Conservation (phyloP, 2,329 filamentous ascomycete genomes). For the Ophiostoma piceae region DNA sequence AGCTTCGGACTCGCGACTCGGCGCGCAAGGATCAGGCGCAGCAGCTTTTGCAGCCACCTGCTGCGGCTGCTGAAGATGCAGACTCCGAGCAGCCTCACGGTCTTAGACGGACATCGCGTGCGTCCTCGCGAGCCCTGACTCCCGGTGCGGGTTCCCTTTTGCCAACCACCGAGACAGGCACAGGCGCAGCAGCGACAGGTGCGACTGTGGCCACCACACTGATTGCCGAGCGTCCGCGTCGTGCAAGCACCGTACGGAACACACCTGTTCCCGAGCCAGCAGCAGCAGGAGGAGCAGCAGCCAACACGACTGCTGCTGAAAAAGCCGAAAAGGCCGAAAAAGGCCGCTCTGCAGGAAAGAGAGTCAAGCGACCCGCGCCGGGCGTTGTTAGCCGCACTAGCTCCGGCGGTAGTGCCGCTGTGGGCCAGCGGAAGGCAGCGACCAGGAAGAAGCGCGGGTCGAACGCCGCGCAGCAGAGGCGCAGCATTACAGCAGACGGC, state of each 20-base stretch:
- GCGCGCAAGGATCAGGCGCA: constrained; percentile 27
- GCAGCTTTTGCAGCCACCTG: constrained; percentile 20
- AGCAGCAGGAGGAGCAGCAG: constrained; percentile 28
- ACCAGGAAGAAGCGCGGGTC: constrained; percentile 58
- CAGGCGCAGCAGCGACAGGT: constrained; percentile 41
- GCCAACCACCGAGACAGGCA: constrained; percentile 11
- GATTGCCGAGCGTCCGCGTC: constrained; percentile 50
- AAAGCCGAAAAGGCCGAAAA: neutral
- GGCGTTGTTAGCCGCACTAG: constrained; percentile 62
- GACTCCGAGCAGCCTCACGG: neutral
- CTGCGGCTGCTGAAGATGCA: neutral
- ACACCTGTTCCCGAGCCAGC: constrained; percentile 49
- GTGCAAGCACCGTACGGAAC: constrained; percentile 53
- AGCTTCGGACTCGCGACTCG: constrained; percentile 34
- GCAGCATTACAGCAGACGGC: constrained; percentile 45
- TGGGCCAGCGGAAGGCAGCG: constrained; percentile 65
- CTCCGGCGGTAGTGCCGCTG: constrained; percentile 59
- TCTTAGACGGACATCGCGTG: constrained; percentile 16
- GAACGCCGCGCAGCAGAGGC: constrained; percentile 29
- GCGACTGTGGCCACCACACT: constrained; percentile 34
- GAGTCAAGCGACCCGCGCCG: constrained; percentile 65
- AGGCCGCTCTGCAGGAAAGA: constrained; percentile 37
- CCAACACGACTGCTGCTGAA: neutral
- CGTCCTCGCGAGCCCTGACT: constrained; percentile 23
- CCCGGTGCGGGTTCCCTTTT: constrained; percentile 8